Evolutionary conservation across 2,329 filamentous ascomycete species (phyloP).

Genomic region (Cladophialophora carrionii): DNA sequence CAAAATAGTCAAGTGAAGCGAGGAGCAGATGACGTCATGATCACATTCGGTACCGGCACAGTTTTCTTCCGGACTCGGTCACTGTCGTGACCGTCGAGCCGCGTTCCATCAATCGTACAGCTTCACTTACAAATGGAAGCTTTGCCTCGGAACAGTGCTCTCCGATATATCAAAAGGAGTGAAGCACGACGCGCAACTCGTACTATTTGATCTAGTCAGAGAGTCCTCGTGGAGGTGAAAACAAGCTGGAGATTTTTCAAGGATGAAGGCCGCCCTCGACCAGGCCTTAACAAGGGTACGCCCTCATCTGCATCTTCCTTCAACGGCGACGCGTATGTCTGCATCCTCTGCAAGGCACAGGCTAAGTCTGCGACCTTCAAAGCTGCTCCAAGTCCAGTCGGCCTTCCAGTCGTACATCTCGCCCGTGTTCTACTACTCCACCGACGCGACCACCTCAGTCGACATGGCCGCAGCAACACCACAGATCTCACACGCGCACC

Average conservation of each 20-base stretch:
- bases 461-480: conserved; percentile 3
- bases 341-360: neutral
- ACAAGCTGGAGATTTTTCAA: neutral
- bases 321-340: neutral
- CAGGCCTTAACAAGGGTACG: conserved; percentile 31
- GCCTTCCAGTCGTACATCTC: conserved; percentile 14
- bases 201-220: neutral
- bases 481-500: conserved; percentile 8
- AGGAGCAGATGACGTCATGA: neutral
- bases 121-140: neutral
- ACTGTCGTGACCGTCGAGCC: neutral
- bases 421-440: conserved; percentile 16
- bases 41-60: neutral
- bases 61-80: neutral
- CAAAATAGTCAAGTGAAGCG: neutral
- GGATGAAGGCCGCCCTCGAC: conserved; percentile 19
- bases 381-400: conserved; percentile 30
- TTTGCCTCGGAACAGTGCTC: neutral
- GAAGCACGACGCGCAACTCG: neutral
- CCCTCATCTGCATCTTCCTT: neutral
- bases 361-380: conserved; percentile 16
- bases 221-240: neutral
- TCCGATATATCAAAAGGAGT: neutral
- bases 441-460: conserved; percentile 1
- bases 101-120: no score